Base-by-base conservation (phyloP, 257 asterid genomes). In the Capsicum baccatum region DNA sequence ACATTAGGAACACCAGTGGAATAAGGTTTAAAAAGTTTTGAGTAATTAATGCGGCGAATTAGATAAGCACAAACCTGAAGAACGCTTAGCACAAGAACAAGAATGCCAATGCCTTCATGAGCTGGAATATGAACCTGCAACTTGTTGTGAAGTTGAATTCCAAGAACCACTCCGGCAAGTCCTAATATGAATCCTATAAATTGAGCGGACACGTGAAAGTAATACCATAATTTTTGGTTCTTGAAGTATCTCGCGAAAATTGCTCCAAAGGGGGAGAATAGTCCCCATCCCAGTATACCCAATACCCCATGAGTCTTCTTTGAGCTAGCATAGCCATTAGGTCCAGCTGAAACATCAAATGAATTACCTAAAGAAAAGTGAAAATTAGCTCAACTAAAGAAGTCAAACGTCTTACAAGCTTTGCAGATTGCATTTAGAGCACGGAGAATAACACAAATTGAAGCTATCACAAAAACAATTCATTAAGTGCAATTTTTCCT, bases 81-180 rank as follows among this genome's bases (percentile, higher is more conserved):
- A 84, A 94, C 82, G 37, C 94, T 88, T 79, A 96, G 87, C 17
- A 91, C 90, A 63, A 96, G 92, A 21, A 96, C 89, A 76, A 93
- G 95, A 44, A 96, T 90, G 33, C 98, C 98, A 8, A 93, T 88
- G 87, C 98, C 98, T 86, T 89, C 93, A 87, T 96, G 99, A 58
- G 93, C 85, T 10, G 93, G 92, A 84, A 93, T 87, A 87, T 86
- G 82, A 33, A 71, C 92, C 12, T 93, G 98, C 73, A 94, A 85
- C 85, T 83, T 88, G 86, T 88, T 79, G 68, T 92, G 84, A 81
- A 96, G 95, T 66, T 98, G 91, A 58, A 93, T 79, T 58, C 99
- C 99, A 3, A 92, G 90, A 48, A 90, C 89, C 4, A 91, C 91
- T n/a, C 92, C 98, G 6, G 97, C 91, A 68, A 94, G 87, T 83